Evolutionary conservation across 129 eudicot species (phyloP).

Genomic region (Apium graveolens): DNA sequence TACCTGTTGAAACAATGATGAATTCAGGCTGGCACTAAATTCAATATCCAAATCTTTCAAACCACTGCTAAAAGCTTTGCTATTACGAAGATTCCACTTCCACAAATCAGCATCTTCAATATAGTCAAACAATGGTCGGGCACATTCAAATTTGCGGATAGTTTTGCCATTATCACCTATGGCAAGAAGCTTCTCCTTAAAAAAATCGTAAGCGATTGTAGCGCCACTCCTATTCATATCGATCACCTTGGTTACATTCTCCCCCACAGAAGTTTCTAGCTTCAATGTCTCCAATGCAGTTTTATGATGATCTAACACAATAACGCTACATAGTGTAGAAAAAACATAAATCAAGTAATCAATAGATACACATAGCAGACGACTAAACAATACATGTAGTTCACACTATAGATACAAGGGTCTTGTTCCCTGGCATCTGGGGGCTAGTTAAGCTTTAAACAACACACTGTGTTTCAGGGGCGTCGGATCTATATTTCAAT

Average conservation of each 20-base stretch:
- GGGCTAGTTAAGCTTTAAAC: too few relatives aligned
- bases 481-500: too few relatives aligned
- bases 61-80: constrained; percentile 90
- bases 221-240: constrained; percentile 93
- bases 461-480: too few relatives aligned
- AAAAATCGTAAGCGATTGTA: constrained; percentile 69
- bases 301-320: constrained; percentile 86
- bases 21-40: constrained; percentile 40
- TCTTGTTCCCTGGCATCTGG: too few relatives aligned
- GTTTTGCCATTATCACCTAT: constrained; percentile 17
- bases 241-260: constrained; percentile 57
- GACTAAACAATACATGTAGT: not conserved
- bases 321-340: constrained; percentile 28
- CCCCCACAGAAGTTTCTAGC: constrained; percentile 24
- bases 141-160: constrained; percentile 31
- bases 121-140: constrained; percentile 49
- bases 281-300: constrained; percentile 66
- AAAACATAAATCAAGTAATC: constrained; percentile 8
- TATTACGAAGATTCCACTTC: constrained; percentile 66
- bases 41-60: constrained; percentile 62
- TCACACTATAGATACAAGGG: not conserved
- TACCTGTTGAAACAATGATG: constrained; percentile 71
- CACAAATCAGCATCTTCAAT: constrained; percentile 85
- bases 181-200: constrained; percentile 51
- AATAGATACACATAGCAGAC: not conserved